phyloP scores from a whole-genome alignment of 306 rosid species.

The Nissolia schottii region DNA sequence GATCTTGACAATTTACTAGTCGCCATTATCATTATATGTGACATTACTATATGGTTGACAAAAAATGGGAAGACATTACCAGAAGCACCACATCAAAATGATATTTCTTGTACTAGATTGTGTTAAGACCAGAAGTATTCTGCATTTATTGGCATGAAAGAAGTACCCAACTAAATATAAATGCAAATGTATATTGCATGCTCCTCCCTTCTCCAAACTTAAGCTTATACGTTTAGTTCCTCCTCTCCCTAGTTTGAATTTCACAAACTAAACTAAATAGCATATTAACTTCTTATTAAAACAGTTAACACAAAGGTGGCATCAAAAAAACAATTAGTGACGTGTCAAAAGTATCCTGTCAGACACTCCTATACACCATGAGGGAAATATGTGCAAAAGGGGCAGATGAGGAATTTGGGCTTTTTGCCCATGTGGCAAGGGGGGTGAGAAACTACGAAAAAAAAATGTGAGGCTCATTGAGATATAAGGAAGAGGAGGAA shows the following conservation, averaged over 20 bases:
- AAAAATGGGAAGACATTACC: background rate
- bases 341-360: background rate
- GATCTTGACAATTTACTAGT: background rate
- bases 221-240: no score
- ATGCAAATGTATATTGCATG: background rate
- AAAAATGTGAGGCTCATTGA: no score
- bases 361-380: no score
- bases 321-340: background rate
- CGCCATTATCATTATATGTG: background rate
- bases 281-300: background rate
- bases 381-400: no score
- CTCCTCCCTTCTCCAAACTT: background rate
- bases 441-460: no score
- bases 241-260: background rate
- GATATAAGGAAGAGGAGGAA: no score
- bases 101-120: background rate
- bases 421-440: no score
- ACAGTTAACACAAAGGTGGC: background rate
- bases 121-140: background rate
- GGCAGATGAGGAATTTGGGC: no score
- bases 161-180: background rate
- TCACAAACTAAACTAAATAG: background rate
- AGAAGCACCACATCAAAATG: background rate
- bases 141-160: background rate
- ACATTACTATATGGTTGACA: background rate